phyloP scores from a whole-genome alignment of 805 yeast species.

The Cyberlindnera euphorbiiphila region DNA sequence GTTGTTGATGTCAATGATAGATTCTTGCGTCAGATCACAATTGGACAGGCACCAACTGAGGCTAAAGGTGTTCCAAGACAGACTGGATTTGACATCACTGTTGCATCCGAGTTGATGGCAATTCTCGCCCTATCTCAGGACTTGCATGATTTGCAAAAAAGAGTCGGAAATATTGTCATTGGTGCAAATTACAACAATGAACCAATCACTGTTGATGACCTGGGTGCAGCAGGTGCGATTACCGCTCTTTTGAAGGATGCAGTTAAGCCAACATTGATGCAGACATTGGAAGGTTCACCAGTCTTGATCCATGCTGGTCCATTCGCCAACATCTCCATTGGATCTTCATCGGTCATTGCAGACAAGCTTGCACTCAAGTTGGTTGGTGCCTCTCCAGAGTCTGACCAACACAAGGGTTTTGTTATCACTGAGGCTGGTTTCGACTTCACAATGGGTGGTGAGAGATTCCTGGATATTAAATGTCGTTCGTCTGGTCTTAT shows the following conservation, averaged over 20 bases:
- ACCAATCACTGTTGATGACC: constrained; percentile 78
- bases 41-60: constrained; percentile 81
- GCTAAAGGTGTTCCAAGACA: constrained; percentile 59
- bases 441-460: constrained; percentile 92
- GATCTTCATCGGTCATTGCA: constrained; percentile 80
- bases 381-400: constrained; percentile 49
- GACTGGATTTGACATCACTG: constrained; percentile 81
- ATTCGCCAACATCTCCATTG: constrained; percentile 82
- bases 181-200: constrained; percentile 65
- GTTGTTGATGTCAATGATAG: constrained; percentile 85
- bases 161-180: constrained; percentile 74
- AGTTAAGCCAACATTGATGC: constrained; percentile 82
- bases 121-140: constrained; percentile 72
- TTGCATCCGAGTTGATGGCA: constrained; percentile 86
- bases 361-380: constrained; percentile 78
- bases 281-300: constrained; percentile 84
- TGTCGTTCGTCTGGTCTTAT: constrained; percentile 76
- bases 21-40: constrained; percentile 70
- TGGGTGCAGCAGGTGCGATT: constrained; percentile 83
- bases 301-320: constrained; percentile 89
- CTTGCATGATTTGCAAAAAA: constrained; percentile 64
- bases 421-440: constrained; percentile 88
- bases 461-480: constrained; percentile 77
- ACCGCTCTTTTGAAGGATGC: constrained; percentile 80
- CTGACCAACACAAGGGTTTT: constrained; percentile 58